These are phyloP conservation scores for Fusarium verticillioides DNA, from an alignment of 2,329 filamentous ascomycete species.

Conservation along the genomic window DNA sequence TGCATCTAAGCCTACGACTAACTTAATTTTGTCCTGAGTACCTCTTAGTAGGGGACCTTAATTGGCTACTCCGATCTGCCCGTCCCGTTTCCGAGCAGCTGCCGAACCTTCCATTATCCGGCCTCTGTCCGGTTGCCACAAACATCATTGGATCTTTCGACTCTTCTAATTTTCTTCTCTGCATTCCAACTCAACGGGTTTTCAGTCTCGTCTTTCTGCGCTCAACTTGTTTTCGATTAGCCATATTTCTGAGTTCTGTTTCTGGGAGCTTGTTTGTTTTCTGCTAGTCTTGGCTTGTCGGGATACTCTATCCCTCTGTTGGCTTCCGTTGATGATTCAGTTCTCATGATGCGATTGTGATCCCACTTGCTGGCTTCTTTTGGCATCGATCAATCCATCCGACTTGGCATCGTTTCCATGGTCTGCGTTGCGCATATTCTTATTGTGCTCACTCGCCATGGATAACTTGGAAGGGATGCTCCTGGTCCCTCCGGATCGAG, in stretches of 20 bases:
- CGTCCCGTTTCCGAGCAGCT: slow-evolving; percentile 22
- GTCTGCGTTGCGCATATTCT: not conserved
- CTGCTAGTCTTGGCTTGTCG: not conserved
- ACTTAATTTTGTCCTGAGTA: not conserved
- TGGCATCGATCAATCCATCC: not conserved
- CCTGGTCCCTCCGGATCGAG: slow-evolving; percentile 62
- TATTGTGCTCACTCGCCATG: slow-evolving; percentile 43
- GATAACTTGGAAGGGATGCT: slow-evolving; percentile 59
- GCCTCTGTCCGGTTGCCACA: slow-evolving; percentile 25
- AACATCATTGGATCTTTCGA: slow-evolving; percentile 27
- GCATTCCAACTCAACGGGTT: slow-evolving; percentile 25
- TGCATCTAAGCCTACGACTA: not conserved
- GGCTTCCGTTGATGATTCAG: slow-evolving; percentile 21
- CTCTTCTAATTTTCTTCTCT: slow-evolving; percentile 20
- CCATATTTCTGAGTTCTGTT: not conserved
- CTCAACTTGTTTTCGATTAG: slow-evolving; percentile 6
- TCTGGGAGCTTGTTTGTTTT: not conserved
- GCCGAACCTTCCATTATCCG: slow-evolving; percentile 36
- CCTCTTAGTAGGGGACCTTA: not conserved
- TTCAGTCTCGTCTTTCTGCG: not conserved
- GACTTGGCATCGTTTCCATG: not conserved
- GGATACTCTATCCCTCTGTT: slow-evolving; percentile 1
- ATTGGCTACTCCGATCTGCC: not conserved
- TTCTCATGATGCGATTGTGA: slow-evolving; percentile 44
- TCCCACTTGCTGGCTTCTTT: slow-evolving; percentile 9